These are phyloP conservation scores for Aspergillus conjunctus DNA, from an alignment of 495 filamentous ascomycete genomes.

Conservation along the genomic window DNA sequence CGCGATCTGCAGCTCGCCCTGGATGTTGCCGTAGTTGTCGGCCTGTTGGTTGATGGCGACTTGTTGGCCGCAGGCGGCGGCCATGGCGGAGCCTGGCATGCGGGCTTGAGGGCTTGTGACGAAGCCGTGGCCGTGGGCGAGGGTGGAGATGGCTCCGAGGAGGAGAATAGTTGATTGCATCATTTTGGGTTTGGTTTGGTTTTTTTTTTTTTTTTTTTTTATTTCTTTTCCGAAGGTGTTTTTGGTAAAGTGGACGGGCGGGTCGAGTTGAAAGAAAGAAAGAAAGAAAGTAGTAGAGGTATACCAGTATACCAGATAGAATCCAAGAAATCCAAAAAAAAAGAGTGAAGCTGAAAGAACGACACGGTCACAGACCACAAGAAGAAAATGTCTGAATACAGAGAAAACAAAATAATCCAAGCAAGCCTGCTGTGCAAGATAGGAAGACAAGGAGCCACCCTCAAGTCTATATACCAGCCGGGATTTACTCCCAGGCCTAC, in stretches of 20 bases:
- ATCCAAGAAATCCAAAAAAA: conserved; percentile 29
- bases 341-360: conserved; percentile 18
- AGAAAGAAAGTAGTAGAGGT: conserved; percentile 32
- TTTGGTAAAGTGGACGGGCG: too few species aligned
- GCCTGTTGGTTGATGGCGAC: conserved; percentile 60
- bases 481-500: too few species aligned
- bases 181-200: conserved; percentile 42
- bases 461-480: conserved; percentile 19
- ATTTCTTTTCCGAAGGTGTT: conserved; percentile 17
- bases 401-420: conserved; percentile 14
- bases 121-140: conserved; percentile 64
- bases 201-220: too few species aligned
- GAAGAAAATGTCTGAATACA: conserved; percentile 32
- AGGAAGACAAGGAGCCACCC: conserved; percentile 17
- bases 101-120: conserved; percentile 60
- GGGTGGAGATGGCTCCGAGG: conserved; percentile 52
- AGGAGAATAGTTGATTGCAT: conserved; percentile 36
- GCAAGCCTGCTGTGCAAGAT: conserved; percentile 28
- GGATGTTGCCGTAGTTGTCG: conserved; percentile 70
- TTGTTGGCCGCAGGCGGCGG: conserved; percentile 62
- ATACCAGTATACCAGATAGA: conserved; percentile 41
- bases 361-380: conserved; percentile 42
- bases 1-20: conserved; percentile 63
- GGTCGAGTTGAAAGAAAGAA: conserved; percentile 9
- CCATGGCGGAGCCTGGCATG: conserved; percentile 60